Conservation (phyloP, 2,329 filamentous ascomycete genomes). For the Aureobasidium mangrovei region DNA sequence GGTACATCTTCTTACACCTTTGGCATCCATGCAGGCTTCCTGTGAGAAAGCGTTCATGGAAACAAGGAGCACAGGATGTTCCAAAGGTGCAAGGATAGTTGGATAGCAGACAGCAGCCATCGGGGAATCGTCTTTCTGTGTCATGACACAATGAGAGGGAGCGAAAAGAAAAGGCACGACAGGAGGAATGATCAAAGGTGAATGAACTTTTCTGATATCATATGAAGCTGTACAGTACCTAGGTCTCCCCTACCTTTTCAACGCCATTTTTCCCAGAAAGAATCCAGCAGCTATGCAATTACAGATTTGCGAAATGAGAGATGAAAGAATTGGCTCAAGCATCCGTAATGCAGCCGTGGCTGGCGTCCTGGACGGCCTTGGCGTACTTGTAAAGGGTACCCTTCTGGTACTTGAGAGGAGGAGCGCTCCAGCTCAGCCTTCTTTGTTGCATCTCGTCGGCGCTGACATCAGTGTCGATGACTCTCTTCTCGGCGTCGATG, state of each 20-base stretch:
- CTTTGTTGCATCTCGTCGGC: slow-evolving; percentile 51
- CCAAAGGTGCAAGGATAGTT: not conserved
- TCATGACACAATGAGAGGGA: not conserved
- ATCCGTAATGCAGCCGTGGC: slow-evolving; percentile 52
- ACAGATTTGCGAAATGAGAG: not conserved
- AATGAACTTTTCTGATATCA: slow-evolving; percentile 3
- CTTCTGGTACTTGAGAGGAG: slow-evolving; percentile 48
- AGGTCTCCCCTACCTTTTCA: slow-evolving; percentile 7
- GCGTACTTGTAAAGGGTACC: slow-evolving; percentile 54
- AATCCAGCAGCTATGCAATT: slow-evolving; percentile 7
- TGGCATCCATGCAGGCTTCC: too few species aligned
- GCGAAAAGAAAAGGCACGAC: not conserved
- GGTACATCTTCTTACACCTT: too few species aligned
- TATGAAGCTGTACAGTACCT: slow-evolving; percentile 13
- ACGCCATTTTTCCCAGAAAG: slow-evolving; percentile 3
- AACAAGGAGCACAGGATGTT: not conserved
- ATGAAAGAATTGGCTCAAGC: slow-evolving; percentile 14
- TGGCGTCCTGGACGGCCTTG: slow-evolving; percentile 47
- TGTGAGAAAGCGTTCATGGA: too few species aligned
- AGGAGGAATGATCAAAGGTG: not conserved
- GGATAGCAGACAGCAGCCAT: not conserved
- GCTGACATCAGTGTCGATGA: slow-evolving; percentile 56
- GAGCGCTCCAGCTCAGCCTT: slow-evolving; percentile 44
- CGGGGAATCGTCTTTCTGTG: not conserved
- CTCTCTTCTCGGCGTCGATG: slow-evolving; percentile 71